These are phyloP conservation scores for Grosmannia huntii DNA, from an alignment of 2,329 filamentous ascomycete species.

Conservation along the genomic window DNA sequence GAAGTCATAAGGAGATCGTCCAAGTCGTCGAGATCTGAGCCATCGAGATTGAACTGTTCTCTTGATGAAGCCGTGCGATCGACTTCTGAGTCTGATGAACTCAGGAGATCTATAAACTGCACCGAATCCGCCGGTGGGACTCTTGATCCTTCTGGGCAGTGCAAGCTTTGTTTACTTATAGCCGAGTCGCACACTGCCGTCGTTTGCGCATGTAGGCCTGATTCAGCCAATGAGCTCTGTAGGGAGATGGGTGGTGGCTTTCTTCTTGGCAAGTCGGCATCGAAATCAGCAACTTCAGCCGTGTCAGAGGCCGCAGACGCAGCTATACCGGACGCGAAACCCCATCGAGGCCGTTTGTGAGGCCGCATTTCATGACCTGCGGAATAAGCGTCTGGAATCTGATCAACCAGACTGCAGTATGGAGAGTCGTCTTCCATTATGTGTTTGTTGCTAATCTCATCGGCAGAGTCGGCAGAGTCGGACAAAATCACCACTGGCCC, in stretches of 20 bases:
- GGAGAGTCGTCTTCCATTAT: background rate
- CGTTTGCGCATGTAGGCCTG: background rate
- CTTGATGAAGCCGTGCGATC: background rate
- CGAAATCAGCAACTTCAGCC: background rate
- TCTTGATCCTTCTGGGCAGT: background rate
- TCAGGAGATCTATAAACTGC: slow-evolving; percentile 8
- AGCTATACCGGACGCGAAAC: background rate
- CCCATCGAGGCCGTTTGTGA: background rate
- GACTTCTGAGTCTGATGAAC: slow-evolving; percentile 4
- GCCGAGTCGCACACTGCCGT: background rate
- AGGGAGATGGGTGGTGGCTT: background rate
- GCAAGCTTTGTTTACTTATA: too few relatives aligned
- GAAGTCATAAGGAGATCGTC: background rate
- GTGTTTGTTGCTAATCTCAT: background rate
- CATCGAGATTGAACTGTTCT: background rate
- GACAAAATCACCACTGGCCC: background rate
- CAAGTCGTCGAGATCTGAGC: background rate
- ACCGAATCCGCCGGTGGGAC: background rate
- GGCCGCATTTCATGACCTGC: background rate
- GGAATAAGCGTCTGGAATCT: too few relatives aligned
- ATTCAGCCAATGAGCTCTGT: background rate
- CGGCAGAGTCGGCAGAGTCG: background rate
- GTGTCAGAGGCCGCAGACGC: background rate
- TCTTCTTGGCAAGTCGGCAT: background rate
- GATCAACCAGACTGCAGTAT: background rate